A percentile compares a stretch with the other conserved stretches of the same genome.
phyloP scores from a whole-genome alignment of 2,329 filamentous ascomycete species.

The Xylaria sp. region DNA sequence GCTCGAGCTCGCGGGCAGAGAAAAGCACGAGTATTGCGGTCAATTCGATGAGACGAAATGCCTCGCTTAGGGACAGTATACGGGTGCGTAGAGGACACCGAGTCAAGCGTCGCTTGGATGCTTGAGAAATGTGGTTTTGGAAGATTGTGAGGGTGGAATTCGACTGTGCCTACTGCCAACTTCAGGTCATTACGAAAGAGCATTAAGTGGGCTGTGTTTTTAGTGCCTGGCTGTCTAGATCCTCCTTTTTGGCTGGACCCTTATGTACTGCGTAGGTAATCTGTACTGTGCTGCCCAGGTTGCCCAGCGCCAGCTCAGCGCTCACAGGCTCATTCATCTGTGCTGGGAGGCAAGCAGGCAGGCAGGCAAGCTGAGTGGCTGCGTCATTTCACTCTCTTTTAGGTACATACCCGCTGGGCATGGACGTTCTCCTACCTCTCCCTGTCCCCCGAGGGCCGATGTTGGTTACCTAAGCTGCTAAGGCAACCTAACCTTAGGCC shows the following conservation, averaged over 20 bases:
- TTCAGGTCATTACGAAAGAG: constrained; percentile 25
- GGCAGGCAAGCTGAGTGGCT: neutral
- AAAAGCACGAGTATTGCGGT: neutral
- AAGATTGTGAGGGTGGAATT: constrained; percentile 19
- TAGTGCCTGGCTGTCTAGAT: constrained; percentile 19
- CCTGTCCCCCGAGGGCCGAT: too few species aligned
- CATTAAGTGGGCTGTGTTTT: constrained; percentile 29
- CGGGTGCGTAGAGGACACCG: constrained; percentile 2
- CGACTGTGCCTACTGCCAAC: constrained; percentile 27
- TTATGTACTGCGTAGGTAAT: too few species aligned
- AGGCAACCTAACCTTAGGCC: too few species aligned
- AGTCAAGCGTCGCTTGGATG: neutral
- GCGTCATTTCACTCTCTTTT: neutral
- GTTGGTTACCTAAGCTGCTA: too few species aligned
- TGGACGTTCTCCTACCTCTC: too few species aligned
- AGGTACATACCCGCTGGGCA: too few species aligned
- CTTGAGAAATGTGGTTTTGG: constrained; percentile 20
- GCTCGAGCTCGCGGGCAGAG: constrained; percentile 1
- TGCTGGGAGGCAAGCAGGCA: too few species aligned
- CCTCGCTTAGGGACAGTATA: constrained; percentile 2
- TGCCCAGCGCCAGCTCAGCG: too few species aligned
- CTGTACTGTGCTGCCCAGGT: too few species aligned
- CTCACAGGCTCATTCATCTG: too few species aligned
- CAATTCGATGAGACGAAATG: neutral
- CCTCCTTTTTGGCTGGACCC: neutral